Percentiles rank a stretch among this genome's conserved stretches.
Conservation (phyloP, 768 basidiomycete species). For the Hygrophorus russula region DNA sequence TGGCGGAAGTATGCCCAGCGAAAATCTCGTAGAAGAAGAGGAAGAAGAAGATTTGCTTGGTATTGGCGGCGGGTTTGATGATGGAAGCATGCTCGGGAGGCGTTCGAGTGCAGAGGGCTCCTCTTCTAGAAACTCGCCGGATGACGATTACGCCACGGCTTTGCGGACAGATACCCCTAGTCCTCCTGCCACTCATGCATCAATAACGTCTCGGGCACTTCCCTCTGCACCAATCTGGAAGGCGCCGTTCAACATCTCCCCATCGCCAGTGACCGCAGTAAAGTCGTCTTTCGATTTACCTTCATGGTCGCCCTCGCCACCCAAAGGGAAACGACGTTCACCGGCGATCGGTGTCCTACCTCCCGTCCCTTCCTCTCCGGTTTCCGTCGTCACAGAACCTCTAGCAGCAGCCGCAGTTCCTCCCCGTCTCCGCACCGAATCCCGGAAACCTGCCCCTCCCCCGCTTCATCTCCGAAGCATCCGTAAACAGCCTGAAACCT, state of each 20-base stretch:
- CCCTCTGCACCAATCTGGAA: conserved; percentile 51
- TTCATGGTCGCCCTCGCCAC: conserved; percentile 14
- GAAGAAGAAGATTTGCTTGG: conserved; percentile 67
- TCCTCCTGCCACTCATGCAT: conserved; percentile 6
- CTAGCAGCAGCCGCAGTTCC: conserved; percentile 23
- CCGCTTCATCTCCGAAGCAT: conserved; percentile 41
- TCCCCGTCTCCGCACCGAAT: conserved; percentile 38
- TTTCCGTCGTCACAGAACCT: conserved; percentile 35
- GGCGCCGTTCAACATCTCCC: conserved; percentile 43
- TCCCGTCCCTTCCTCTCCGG: conserved; percentile 65
- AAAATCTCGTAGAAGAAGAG: conserved; percentile 73
- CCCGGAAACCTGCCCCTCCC: conserved; percentile 43
- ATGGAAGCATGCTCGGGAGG: conserved; percentile 18
- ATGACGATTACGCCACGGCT: conserved; percentile 28
- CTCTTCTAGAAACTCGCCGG: conserved; percentile 28
- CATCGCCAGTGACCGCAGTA: conserved; percentile 40
- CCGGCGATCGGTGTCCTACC: conserved; percentile 51
- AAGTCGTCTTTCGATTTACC: conserved; percentile 38
- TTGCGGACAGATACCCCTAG: conserved; percentile 5
- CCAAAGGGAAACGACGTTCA: conserved; percentile 50
- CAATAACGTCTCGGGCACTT: conserved; percentile 22
- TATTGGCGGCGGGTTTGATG: conserved; percentile 54
- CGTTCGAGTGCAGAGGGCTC: conserved; percentile 24
- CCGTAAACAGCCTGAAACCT: conserved; percentile 8
- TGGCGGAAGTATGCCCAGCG: conserved; percentile 59